Percentiles rank a stretch among this genome's conserved stretches.
Evolutionary conservation across 2,329 filamentous ascomycete species (phyloP).

Genomic region (Aspergillus sp.): DNA sequence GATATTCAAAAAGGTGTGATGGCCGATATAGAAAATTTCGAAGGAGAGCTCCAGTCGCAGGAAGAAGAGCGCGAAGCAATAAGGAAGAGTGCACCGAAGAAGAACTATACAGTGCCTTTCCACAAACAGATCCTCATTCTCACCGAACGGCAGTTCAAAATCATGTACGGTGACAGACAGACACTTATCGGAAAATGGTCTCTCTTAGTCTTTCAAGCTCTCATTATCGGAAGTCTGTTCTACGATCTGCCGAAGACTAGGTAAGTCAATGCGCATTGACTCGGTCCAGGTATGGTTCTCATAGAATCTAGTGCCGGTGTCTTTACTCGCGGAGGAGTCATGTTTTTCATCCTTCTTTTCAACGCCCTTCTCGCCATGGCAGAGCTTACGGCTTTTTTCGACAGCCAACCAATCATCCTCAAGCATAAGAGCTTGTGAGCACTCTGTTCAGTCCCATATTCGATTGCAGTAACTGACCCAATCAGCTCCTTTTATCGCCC

Average conservation of each 20-base stretch:
- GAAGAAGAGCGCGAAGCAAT: conserved; percentile 40
- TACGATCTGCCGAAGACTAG: conserved; percentile 54
- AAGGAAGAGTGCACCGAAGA: conserved; percentile 43
- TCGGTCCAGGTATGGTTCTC: neutral
- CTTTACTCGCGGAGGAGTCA: conserved; percentile 60
- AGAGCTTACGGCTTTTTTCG: conserved; percentile 61
- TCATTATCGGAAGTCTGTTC: conserved; percentile 52
- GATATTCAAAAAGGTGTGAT: conserved; percentile 44
- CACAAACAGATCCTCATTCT: conserved; percentile 51
- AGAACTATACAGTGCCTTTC: conserved; percentile 55
- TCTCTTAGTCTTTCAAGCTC: conserved; percentile 45
- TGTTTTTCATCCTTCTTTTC: conserved; percentile 64
- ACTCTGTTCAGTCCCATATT: neutral
- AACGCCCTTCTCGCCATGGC: conserved; percentile 62
- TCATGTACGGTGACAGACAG: conserved; percentile 55
- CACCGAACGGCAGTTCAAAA: conserved; percentile 55
- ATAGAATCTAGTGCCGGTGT: conserved; percentile 45
- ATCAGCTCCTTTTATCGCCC: conserved; percentile 63
- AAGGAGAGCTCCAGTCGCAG: conserved; percentile 46
- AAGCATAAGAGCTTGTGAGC: conserved; percentile 66
- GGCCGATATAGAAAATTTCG: conserved; percentile 54
- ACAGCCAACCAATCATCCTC: conserved; percentile 62
- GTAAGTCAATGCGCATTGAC: conserved; percentile 12
- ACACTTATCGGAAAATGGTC: conserved; percentile 53
- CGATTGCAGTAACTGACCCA: neutral